Evolutionary conservation across 225 moss, liverwort and hornwort genomes (phyloP), one percentile per base, ranked within the genome.

Genomic region (Thuidium tamariscinum): DNA sequence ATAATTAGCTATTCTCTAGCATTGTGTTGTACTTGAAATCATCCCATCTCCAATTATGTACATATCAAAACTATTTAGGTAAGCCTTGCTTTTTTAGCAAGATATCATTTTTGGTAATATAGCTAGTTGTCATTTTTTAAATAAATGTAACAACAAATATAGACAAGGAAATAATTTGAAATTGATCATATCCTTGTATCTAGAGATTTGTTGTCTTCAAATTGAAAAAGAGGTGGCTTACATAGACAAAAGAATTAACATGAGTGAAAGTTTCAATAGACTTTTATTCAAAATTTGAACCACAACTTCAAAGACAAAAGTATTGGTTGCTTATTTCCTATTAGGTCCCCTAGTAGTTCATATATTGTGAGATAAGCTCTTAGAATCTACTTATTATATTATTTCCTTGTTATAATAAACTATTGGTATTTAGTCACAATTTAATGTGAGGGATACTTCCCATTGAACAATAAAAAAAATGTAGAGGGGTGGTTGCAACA

Each of bases 301-400:
- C 5, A 5, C 0, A 44, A 1, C 3, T 71, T 44, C 15, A 41
- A 42, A 42, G 5, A 71, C 2, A 51, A 2, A 34, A 21, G 3
- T 5, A 34, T 51, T 3, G 1, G 5, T 74, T 74, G 1, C 1
- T 20, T 48, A 34, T 34, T 48, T 73, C 48, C 13, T 34, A 13
- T 34, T 4, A 7, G 4, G 4, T 2, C 11, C 49, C 3, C 12
- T 32, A 48, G 4, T 0, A 0, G 1, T 1, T 49, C 2, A 5
- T 18, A 34, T 49, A 7, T 1, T 20, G 8, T 20, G 18, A 48
- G 7, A 32, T 48, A 34, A 51, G 8, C 8, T 51, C 13, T 0
- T 51, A 0, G 21, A 74, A 34, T 74, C 13, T 8, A 34, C 34
- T 51, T 20, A 8, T 5, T 42, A 27, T 27, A 16, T 16, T 26